A percentile compares a stretch with the other conserved stretches of the same genome.
phyloP scores from a whole-genome alignment of 73 alveolate species.

The Symbiodinium natans region DNA sequence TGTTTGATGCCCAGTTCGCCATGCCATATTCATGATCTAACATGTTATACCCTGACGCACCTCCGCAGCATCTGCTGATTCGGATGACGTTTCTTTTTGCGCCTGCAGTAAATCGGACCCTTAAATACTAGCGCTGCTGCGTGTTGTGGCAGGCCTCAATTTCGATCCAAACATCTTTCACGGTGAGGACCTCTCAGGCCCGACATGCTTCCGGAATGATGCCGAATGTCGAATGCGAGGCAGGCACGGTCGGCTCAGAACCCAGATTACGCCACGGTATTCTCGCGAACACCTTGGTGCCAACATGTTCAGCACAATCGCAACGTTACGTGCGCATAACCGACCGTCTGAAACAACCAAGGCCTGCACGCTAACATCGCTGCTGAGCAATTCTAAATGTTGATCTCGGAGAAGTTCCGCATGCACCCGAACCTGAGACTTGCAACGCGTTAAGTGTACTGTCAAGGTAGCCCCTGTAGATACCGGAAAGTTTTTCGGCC shows the following conservation, averaged over 20 bases:
- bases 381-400: constrained; percentile 48
- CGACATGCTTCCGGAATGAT: background rate
- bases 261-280: constrained; percentile 94
- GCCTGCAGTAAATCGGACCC: too few relatives aligned
- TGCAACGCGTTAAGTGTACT: too few relatives aligned
- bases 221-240: background rate
- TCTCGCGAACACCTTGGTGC: constrained; percentile 43
- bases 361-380: constrained; percentile 42
- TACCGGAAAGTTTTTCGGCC: too few relatives aligned
- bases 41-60: too few relatives aligned
- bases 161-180: constrained; percentile 67
- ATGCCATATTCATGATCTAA: too few relatives aligned
- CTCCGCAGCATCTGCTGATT: background rate
- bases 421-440: constrained; percentile 84
- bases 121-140: too few relatives aligned
- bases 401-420: constrained; percentile 49
- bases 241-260: constrained; percentile 42
- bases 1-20: background rate
- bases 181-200: constrained; percentile 36
- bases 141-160: background rate
- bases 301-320: background rate
- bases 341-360: background rate
- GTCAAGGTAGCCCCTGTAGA: too few relatives aligned
- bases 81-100: background rate
- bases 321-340: background rate